phyloP scores from a whole-genome alignment of 2,329 filamentous ascomycete species.

The Hypoxylon sp. region DNA sequence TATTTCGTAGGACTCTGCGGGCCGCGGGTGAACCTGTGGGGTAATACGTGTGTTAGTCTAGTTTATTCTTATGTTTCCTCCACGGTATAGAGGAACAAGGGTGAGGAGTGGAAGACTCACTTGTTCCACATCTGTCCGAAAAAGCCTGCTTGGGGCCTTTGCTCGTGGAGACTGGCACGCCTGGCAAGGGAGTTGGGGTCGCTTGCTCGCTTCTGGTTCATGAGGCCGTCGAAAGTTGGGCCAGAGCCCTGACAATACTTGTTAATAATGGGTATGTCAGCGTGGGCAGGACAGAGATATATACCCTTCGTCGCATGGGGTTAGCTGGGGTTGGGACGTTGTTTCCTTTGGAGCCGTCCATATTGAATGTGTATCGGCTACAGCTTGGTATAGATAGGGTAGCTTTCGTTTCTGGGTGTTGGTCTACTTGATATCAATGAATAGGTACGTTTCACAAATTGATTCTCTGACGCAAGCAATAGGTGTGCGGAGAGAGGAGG shows the following conservation, averaged over 20 bases:
- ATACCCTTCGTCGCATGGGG: slow-evolving; percentile 49
- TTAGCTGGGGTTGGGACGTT: slow-evolving; percentile 26
- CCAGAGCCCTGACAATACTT: slow-evolving; percentile 59
- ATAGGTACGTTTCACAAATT: slow-evolving; percentile 1
- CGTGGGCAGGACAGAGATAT: slow-evolving; percentile 3
- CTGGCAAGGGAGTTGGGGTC: slow-evolving; percentile 62
- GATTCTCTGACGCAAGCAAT: not conserved
- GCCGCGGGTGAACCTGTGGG: slow-evolving; percentile 52
- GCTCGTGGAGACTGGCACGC: slow-evolving; percentile 69
- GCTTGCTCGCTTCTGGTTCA: slow-evolving; percentile 65
- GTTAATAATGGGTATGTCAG: slow-evolving; percentile 21
- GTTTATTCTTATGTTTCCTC: not conserved
- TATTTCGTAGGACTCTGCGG: slow-evolving; percentile 50
- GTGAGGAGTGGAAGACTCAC: slow-evolving; percentile 56
- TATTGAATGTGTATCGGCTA: slow-evolving; percentile 32
- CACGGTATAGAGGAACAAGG: no score
- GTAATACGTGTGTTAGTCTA: slow-evolving; percentile 1
- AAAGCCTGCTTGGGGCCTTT: slow-evolving; percentile 65
- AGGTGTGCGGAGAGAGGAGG: slow-evolving; percentile 16
- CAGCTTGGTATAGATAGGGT: not conserved
- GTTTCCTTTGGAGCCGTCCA: slow-evolving; percentile 47
- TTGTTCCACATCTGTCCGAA: slow-evolving; percentile 71
- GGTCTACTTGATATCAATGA: slow-evolving; percentile 17
- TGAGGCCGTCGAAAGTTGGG: slow-evolving; percentile 67
- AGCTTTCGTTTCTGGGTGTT: not conserved